phyloP scores from a whole-genome alignment of 208 protist species.

The Leishmania gerbilli region DNA sequence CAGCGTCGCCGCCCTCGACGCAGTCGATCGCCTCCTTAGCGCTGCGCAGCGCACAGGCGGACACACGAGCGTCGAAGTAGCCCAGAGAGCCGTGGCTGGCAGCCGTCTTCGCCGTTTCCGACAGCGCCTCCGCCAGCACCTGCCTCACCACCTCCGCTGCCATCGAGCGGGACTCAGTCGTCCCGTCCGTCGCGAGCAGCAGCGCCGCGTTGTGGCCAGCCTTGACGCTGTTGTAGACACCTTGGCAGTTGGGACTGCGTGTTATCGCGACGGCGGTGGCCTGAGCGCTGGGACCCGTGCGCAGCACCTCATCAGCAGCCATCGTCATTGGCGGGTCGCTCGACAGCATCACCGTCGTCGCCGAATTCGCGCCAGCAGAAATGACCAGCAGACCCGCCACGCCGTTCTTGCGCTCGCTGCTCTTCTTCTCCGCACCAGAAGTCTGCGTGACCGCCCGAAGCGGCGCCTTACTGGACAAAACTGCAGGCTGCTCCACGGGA shows the following conservation, averaged over 20 bases:
- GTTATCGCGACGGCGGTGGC: slow-evolving; percentile 11
- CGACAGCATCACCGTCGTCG: slow-evolving; percentile 11
- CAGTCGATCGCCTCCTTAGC: slow-evolving; percentile 37
- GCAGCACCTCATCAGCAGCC: slow-evolving; percentile 17
- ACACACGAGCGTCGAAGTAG: slow-evolving; percentile 50
- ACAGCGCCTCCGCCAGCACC: slow-evolving; percentile 35
- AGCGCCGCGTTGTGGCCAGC: slow-evolving; percentile 55
- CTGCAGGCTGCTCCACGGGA: not conserved
- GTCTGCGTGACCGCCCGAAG: not conserved
- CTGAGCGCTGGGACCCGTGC: slow-evolving; percentile 17
- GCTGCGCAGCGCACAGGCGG: slow-evolving; percentile 34
- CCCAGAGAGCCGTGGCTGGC: slow-evolving; percentile 28
- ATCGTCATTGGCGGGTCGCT: slow-evolving; percentile 5
- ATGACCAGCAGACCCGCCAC: slow-evolving; percentile 16
- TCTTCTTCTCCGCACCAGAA: not conserved
- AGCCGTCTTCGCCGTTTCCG: slow-evolving; percentile 28
- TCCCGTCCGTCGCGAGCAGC: slow-evolving; percentile 33
- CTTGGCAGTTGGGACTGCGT: slow-evolving; percentile 7
- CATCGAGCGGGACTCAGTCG: slow-evolving; percentile 19
- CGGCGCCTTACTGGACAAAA: not conserved
- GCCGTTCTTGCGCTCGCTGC: slow-evolving; percentile 10
- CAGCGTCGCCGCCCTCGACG: slow-evolving; percentile 8
- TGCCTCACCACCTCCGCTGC: slow-evolving; percentile 24
- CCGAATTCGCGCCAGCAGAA: slow-evolving; percentile 9
- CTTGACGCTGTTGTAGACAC: slow-evolving; percentile 34